Conservation (phyloP, 805 yeast species). For the Pichia gijzeniarum region DNA sequence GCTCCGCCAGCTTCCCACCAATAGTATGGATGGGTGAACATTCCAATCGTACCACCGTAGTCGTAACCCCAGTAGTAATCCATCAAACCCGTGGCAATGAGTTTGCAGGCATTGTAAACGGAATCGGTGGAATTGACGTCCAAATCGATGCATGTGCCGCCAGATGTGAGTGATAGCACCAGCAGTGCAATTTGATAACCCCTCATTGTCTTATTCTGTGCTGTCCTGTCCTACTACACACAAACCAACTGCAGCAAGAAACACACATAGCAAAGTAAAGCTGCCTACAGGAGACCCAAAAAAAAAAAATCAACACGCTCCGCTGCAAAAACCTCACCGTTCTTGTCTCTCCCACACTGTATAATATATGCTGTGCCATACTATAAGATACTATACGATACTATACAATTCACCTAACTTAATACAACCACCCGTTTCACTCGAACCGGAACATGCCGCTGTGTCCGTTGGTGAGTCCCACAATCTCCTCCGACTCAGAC, state of each 20-base stretch:
- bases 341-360: too few relatives aligned
- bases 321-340: too few relatives aligned
- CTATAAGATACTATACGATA: too few relatives aligned
- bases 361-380: too few relatives aligned
- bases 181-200: too few relatives aligned
- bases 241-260: too few relatives aligned
- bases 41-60: constrained; percentile 75
- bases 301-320: too few relatives aligned
- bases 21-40: constrained; percentile 86
- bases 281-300: too few relatives aligned
- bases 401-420: too few relatives aligned
- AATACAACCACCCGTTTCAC: background rate
- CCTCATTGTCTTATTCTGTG: too few relatives aligned
- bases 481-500: constrained; percentile 30
- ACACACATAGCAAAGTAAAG: too few relatives aligned
- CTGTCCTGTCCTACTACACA: too few relatives aligned
- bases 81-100: constrained; percentile 55
- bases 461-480: constrained; percentile 30
- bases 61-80: constrained; percentile 60
- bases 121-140: constrained; percentile 38
- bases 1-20: constrained; percentile 99
- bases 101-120: constrained; percentile 44
- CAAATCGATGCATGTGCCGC: constrained; percentile 17
- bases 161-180: constrained; percentile 2
- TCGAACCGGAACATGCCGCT: constrained; percentile 6